A percentile compares a stretch with the other conserved stretches of the same genome.
These are phyloP conservation scores for Suhomyces kilbournensis DNA, from an alignment of 805 yeast genomes.

Conservation along the genomic window DNA sequence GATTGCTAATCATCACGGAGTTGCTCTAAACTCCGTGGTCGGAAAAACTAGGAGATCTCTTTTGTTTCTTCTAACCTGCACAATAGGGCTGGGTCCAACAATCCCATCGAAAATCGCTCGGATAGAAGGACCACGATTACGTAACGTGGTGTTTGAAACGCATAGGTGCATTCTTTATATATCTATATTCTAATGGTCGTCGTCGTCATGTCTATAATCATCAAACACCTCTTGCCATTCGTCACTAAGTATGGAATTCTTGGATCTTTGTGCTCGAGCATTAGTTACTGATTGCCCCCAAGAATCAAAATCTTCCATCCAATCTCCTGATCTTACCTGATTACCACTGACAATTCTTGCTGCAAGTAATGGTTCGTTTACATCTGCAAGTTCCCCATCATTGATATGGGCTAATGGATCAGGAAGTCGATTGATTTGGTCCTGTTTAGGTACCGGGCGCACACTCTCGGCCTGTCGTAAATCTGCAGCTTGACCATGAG, in stretches of 20 bases:
- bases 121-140: not conserved
- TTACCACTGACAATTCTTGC: conserved; percentile 41
- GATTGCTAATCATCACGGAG: not conserved
- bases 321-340: conserved; percentile 31
- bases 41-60: not conserved
- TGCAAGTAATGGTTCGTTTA: conserved; percentile 34
- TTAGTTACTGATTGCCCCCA: conserved; percentile 12
- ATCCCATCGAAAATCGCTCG: not conserved
- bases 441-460: not conserved
- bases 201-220: conserved; percentile 43
- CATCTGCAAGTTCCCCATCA: conserved; percentile 35
- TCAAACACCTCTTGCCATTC: conserved; percentile 39
- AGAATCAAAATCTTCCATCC: conserved; percentile 35
- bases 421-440: conserved; percentile 27
- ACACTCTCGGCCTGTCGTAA: not conserved
- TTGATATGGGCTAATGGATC: conserved; percentile 44
- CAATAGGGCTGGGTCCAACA: not conserved
- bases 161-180: not conserved
- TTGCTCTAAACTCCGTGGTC: not conserved
- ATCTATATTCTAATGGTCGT: conserved; percentile 15
- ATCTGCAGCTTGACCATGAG: not conserved
- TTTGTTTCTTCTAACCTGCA: not conserved
- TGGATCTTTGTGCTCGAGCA: not conserved
- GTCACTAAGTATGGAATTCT: conserved; percentile 20
- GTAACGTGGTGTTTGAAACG: not conserved